A percentile compares a stretch with the other conserved stretches of the same genome.
Evolutionary conservation across 106 monocot genomes (phyloP).

Genomic region (Dendrobium nobile): DNA sequence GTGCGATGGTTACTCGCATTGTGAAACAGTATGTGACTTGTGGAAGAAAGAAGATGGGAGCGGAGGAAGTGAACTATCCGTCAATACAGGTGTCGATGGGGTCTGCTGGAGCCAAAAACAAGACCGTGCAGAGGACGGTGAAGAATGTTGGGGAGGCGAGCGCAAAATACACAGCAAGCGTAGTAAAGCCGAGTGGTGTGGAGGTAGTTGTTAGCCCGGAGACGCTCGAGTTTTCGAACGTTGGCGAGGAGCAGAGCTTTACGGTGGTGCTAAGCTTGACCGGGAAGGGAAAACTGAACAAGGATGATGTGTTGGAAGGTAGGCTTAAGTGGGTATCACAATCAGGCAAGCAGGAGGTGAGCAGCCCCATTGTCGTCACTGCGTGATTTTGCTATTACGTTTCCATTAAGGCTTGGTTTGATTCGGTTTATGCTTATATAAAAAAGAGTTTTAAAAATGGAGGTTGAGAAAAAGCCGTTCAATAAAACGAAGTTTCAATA

Average conservation of each 20-base stretch:
- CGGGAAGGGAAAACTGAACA: not conserved
- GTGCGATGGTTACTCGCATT: not conserved
- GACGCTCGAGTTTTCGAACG: conserved; percentile 9
- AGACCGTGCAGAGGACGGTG: conserved; percentile 19
- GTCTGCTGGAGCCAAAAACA: not conserved
- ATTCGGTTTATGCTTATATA: too few relatives aligned
- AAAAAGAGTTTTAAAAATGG: too few relatives aligned
- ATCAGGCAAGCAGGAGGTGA: not conserved
- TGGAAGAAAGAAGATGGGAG: not conserved
- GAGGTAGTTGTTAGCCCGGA: conserved; percentile 18
- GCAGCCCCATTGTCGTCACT: not conserved
- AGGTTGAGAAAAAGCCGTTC: too few relatives aligned
- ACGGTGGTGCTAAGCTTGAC: not conserved
- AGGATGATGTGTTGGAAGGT: not conserved
- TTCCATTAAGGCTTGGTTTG: too few relatives aligned
- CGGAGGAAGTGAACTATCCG: conserved; percentile 36
- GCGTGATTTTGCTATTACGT: not conserved
- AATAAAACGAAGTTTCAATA: too few relatives aligned
- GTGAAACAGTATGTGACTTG: not conserved
- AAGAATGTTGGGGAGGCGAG: conserved; percentile 30
- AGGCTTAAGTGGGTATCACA: not conserved
- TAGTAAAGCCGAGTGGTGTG: conserved; percentile 14
- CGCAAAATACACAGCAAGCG: not conserved
- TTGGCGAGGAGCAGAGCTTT: not conserved
- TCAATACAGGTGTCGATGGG: conserved; percentile 24